These are phyloP conservation scores for Penicillium dipodomyicola DNA, from an alignment of 495 filamentous ascomycete species.

Conservation along the genomic window DNA sequence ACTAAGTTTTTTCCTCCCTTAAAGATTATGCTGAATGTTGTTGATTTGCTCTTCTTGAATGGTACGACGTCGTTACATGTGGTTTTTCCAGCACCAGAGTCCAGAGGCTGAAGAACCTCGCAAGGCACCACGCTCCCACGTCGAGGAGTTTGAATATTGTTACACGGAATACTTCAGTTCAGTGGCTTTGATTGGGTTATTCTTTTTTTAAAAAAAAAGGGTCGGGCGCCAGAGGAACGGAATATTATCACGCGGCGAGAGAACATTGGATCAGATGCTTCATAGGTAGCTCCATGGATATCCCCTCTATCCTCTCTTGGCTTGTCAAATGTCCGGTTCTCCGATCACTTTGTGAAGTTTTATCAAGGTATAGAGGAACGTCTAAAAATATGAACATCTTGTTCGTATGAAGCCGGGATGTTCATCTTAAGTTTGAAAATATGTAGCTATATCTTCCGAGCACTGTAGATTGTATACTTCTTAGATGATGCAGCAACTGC, in stretches of 20 bases:
- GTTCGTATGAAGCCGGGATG: no score
- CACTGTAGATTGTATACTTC: no score
- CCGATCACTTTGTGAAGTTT: no score
- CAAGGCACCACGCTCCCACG: background rate
- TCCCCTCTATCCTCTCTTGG: background rate
- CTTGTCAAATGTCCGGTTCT: background rate
- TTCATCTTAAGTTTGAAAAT: no score
- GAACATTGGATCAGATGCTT: background rate
- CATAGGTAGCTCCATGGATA: no score
- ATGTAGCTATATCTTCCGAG: no score
- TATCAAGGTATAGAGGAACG: no score
- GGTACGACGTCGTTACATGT: background rate
- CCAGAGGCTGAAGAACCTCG: slow-evolving; percentile 3
- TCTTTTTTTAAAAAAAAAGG: background rate
- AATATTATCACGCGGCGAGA: background rate
- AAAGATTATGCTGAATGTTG: background rate
- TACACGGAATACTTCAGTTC: background rate
- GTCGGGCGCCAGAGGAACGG: no score
- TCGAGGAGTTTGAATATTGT: background rate
- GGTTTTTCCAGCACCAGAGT: background rate
- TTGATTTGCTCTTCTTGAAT: background rate
- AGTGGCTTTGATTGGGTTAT: no score
- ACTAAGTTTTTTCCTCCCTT: background rate
- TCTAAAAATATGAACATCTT: no score
- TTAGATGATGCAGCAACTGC: no score